Evolutionary conservation across 176 grass and related monocot genomes (phyloP), one percentile per base, ranked within the genome.

Genomic region (Lolium rigidum): DNA sequence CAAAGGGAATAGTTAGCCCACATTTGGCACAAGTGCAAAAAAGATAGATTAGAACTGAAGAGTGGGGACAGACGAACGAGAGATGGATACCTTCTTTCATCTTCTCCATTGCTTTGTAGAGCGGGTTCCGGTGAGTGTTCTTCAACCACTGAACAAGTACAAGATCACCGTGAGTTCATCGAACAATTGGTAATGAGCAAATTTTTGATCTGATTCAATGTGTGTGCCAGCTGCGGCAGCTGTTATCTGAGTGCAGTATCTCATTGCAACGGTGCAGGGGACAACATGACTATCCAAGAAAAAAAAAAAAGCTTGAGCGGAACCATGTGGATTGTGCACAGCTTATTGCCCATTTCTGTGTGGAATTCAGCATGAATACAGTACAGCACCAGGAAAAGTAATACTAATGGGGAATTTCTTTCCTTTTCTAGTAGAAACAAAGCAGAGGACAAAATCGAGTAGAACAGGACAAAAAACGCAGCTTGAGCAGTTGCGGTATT

Each of bases 31-130:
- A 35, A 74, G 20, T 22, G 13, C 0, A 9, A 67, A 17, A 89
- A 41, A 69, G 12, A 67, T 35, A 52, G n/a, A 26, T 28, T 11
- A 51, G 70, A 58, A 24, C 57, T 49, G 52, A 72, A 20, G 78
- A 71, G 4, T n/a, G 0, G 25, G 21, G 3, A 13, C 64, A 17
- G 31, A 21, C 31, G 3, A n/a, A 55, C 47, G 74, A 12, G 2
- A 13, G 1, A 79, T 21, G 28, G 7, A 7, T 78, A 98, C 95
- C 95, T 95, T 95, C 93, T 90, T 98, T 98, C 96, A 98, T 98
- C 78, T 95, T 95, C 85, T 98, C 96, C 78, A 98, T 88, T 6
- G 96, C 92, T 76, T 98, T 93, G 86, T 83, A 80, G 16, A 98
- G 93, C 79, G 96, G 96, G 61, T 98, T 95, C 62, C 96, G 86